phyloP scores from a whole-genome alignment of 768 basidiomycete species.

The Serendipita sp. region DNA sequence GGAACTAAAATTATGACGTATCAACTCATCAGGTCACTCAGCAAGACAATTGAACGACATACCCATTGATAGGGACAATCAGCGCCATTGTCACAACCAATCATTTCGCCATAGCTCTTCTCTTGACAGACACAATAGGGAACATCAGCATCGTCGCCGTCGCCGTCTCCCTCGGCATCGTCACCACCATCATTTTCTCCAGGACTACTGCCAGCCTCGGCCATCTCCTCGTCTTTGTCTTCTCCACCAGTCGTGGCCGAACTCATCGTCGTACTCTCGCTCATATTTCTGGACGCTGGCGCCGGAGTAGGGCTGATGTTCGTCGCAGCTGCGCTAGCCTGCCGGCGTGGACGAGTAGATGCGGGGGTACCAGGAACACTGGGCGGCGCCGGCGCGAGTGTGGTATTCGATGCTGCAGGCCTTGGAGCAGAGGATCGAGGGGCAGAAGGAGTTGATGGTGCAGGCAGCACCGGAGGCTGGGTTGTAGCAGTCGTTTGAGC shows the following conservation, averaged over 20 bases:
- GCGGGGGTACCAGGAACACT: background rate
- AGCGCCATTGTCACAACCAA: conserved; percentile 5
- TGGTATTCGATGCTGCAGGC: background rate
- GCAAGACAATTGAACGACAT: background rate
- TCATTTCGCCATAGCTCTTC: conserved; percentile 7
- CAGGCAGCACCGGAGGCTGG: background rate
- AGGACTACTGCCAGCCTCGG: background rate
- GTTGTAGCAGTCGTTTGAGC: background rate
- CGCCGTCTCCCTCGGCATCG: no score
- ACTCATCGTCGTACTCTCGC: background rate
- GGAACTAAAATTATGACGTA: no score
- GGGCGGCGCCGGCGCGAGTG: background rate
- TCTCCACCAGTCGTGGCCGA: background rate
- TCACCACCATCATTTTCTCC: no score
- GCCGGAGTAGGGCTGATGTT: background rate
- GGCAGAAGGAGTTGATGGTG: background rate
- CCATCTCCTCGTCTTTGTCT: background rate
- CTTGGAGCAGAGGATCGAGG: background rate
- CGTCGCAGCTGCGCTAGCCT: background rate
- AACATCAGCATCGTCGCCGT: background rate
- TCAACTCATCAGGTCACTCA: no score
- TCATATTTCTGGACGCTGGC: background rate
- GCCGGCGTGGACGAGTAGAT: background rate
- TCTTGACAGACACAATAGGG: conserved; percentile 4
- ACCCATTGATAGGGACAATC: conserved; percentile 6